phyloP scores from a whole-genome alignment of 2,329 filamentous ascomycete genomes.

The Cercospora nicotianae region DNA sequence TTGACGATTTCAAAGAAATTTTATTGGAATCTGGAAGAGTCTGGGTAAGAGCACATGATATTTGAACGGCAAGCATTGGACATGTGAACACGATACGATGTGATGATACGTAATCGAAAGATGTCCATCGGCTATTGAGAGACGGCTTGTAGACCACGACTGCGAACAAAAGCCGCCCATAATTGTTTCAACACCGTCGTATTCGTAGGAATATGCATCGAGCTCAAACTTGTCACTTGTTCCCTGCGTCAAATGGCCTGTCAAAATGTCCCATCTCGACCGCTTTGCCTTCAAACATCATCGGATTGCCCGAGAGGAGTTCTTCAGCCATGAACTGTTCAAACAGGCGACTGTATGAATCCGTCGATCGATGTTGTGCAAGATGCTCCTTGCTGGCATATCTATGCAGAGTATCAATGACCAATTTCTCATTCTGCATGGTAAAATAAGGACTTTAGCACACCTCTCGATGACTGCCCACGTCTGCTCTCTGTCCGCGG shows the following conservation, averaged over 20 bases:
- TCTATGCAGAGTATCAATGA: background rate
- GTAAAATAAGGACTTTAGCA: too few species aligned
- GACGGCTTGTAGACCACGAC: background rate
- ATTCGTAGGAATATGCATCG: background rate
- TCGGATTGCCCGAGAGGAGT: background rate
- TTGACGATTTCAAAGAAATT: background rate
- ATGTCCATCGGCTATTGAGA: background rate
- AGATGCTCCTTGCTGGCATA: background rate
- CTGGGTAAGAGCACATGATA: background rate
- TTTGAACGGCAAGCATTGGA: too few species aligned
- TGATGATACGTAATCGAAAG: background rate
- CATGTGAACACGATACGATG: background rate
- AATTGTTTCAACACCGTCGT: background rate
- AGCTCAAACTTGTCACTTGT: background rate
- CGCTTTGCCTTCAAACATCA: background rate
- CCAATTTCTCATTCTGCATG: too few species aligned
- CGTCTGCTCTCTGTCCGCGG: background rate
- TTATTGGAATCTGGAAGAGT: background rate
- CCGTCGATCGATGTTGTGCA: background rate
- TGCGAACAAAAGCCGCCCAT: background rate
- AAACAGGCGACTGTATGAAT: background rate
- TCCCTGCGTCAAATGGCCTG: background rate
- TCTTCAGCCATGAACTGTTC: conserved; percentile 3
- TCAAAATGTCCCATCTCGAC: background rate
- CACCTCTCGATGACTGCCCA: conserved; percentile 11